Percentiles rank a stretch among this genome's conserved stretches.
Conservation (phyloP, 305 asterid species). For the Plantago lanceolata region DNA sequence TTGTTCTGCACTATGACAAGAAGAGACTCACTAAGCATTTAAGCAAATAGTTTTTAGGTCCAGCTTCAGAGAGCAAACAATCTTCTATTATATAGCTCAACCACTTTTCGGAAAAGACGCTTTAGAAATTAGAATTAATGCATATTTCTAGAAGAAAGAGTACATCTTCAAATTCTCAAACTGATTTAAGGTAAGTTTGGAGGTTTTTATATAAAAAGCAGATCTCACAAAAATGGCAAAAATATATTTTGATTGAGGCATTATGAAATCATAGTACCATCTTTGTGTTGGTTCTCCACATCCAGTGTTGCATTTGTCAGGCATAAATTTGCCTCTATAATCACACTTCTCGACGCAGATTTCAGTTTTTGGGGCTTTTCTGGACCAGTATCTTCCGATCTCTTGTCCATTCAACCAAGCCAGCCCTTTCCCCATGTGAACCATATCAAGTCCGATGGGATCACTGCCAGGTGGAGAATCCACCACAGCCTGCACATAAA, state of each 20-base stretch:
- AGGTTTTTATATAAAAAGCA: background rate
- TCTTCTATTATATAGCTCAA: background rate
- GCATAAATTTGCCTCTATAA: slow-evolving; percentile 77
- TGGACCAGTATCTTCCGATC: slow-evolving; percentile 86
- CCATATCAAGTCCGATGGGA: slow-evolving; percentile 81
- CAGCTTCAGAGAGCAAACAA: no score
- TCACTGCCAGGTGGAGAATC: slow-evolving; percentile 76
- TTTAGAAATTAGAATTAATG: background rate
- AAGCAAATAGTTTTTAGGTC: background rate
- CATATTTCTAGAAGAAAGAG: background rate
- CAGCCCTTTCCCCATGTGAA: slow-evolving; percentile 88
- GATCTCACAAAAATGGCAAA: slow-evolving; percentile 1
- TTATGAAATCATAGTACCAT: slow-evolving; percentile 45
- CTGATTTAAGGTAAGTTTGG: background rate
- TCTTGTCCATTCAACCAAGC: slow-evolving; percentile 94
- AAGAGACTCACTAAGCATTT: slow-evolving; percentile 19
- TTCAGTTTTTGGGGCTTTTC: slow-evolving; percentile 58
- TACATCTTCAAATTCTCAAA: background rate
- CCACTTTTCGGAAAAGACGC: background rate
- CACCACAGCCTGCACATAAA: slow-evolving; percentile 51
- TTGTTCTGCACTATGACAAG: no score
- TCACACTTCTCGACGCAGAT: slow-evolving; percentile 61
- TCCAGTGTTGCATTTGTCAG: slow-evolving; percentile 75
- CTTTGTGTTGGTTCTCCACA: slow-evolving; percentile 88
- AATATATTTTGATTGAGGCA: slow-evolving; percentile 7